Percentiles rank a stretch among this genome's conserved stretches.
phyloP scores from a whole-genome alignment of 129 eudicot species.

The Pulicaria dysenterica region DNA sequence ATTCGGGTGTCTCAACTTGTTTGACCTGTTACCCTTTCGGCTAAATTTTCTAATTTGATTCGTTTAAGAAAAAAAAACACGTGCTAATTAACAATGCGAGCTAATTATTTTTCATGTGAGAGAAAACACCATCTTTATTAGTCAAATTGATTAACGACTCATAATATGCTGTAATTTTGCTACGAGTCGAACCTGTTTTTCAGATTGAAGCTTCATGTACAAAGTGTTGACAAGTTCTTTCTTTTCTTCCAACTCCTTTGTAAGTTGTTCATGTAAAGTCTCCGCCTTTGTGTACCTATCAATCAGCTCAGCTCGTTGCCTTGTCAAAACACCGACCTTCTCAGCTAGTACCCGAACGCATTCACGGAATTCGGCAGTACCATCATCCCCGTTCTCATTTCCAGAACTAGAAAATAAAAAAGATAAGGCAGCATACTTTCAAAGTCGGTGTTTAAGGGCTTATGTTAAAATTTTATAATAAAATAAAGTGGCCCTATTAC shows the following conservation, averaged over 20 bases:
- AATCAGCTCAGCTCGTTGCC: conserved; percentile 79
- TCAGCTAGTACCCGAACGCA: conserved; percentile 76
- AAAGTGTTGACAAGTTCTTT: conserved; percentile 75
- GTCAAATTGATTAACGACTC: too few species aligned
- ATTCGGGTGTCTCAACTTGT: too few species aligned
- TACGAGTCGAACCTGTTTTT: conserved; percentile 69
- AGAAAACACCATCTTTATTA: too few species aligned
- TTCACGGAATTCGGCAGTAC: conserved; percentile 70
- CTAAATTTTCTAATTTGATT: too few species aligned
- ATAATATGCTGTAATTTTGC: neutral
- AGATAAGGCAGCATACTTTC: neutral
- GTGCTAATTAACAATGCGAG: too few species aligned
- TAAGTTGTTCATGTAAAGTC: conserved; percentile 59
- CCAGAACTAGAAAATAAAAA: conserved; percentile 48
- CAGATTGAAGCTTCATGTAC: conserved; percentile 78
- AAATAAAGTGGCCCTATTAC: neutral
- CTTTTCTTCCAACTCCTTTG: conserved; percentile 81
- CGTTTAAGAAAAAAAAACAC: too few species aligned
- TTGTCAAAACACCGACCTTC: conserved; percentile 64
- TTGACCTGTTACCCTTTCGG: too few species aligned
- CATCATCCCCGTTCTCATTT: conserved; percentile 69
- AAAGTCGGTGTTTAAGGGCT: neutral
- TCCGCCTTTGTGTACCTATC: conserved; percentile 77
- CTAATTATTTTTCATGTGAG: too few species aligned
- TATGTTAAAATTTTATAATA: neutral